These are phyloP conservation scores for Dactylonectria estremocensis DNA, from an alignment of 2,329 filamentous ascomycete genomes.

Conservation along the genomic window DNA sequence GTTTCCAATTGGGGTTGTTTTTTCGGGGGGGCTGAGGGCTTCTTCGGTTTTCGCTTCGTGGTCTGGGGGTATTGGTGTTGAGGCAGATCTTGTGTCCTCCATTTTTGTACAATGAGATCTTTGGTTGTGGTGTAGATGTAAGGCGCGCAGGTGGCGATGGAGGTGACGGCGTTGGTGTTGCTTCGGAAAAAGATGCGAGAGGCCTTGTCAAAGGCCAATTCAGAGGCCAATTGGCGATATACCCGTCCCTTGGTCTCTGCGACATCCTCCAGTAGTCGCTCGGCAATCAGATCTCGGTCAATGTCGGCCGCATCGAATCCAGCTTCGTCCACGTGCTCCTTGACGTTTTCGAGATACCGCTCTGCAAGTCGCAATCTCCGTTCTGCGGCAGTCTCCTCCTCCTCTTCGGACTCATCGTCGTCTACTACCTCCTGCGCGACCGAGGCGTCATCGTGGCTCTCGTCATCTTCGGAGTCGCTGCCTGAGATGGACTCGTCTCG, in stretches of 20 bases:
- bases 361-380: constrained; percentile 89
- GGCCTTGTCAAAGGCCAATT: constrained; percentile 79
- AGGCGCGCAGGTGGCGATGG: constrained; percentile 83
- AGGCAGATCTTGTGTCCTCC: constrained; percentile 82
- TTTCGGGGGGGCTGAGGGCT: constrained; percentile 70
- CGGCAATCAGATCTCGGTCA: constrained; percentile 91
- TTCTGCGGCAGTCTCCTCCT: constrained; percentile 91
- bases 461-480: constrained; percentile 82
- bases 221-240: constrained; percentile 83
- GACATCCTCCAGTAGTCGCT: constrained; percentile 91
- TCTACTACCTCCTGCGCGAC: constrained; percentile 63
- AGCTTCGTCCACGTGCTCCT: constrained; percentile 82
- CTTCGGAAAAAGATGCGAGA: constrained; percentile 82
- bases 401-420: constrained; percentile 73
- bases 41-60: constrained; percentile 72
- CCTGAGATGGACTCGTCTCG: constrained; percentile 87
- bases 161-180: constrained; percentile 84
- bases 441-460: constrained; percentile 56
- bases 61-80: constrained; percentile 73
- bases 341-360: constrained; percentile 92
- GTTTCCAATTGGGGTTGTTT: constrained; percentile 75
- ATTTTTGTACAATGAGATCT: constrained; percentile 89
- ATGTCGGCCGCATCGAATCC: constrained; percentile 97
- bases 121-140: constrained; percentile 92
- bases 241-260: constrained; percentile 92